These are phyloP conservation scores for Aureobasidium sp. DNA, from an alignment of 2,329 filamentous ascomycete species.

Conservation along the genomic window DNA sequence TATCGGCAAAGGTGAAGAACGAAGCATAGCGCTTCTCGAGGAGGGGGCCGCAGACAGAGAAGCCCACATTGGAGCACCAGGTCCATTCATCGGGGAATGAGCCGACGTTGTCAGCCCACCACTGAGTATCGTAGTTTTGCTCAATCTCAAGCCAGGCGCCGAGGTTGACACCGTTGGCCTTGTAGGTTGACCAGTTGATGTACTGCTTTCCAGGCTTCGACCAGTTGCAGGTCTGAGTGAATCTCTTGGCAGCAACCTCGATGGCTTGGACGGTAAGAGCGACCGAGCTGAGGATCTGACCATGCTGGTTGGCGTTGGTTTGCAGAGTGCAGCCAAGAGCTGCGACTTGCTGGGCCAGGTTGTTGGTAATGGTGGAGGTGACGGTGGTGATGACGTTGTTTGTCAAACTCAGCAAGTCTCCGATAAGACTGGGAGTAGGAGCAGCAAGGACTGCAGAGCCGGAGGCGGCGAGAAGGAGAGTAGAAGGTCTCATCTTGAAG, in stretches of 20 bases:
- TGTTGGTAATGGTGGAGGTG: background rate
- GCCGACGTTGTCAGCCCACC: constrained; percentile 19
- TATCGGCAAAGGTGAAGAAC: constrained; percentile 26
- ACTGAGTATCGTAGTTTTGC: constrained; percentile 9
- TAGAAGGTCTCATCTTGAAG: constrained; percentile 4
- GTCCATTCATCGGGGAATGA: constrained; percentile 30
- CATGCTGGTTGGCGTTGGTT: constrained; percentile 15
- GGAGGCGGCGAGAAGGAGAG: constrained; percentile 11
- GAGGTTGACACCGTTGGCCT: constrained; percentile 25
- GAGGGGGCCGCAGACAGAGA: constrained; percentile 27
- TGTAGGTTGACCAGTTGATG: constrained; percentile 22
- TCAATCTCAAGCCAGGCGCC: constrained; percentile 32
- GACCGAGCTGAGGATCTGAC: background rate
- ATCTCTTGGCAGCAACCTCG: constrained; percentile 22
- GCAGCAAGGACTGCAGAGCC: constrained; percentile 14
- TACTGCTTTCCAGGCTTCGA: constrained; percentile 13
- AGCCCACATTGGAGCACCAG: constrained; percentile 28
- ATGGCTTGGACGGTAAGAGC: background rate
- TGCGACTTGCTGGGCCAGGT: background rate
- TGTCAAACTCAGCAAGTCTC: background rate
- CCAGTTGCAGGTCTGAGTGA: constrained; percentile 21
- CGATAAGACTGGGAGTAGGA: background rate
- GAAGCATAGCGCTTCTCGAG: constrained; percentile 28
- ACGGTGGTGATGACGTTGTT: background rate
- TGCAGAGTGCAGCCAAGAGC: constrained; percentile 11